phyloP scores from a whole-genome alignment of 768 basidiomycete species.

The Mycena leptocephala region DNA sequence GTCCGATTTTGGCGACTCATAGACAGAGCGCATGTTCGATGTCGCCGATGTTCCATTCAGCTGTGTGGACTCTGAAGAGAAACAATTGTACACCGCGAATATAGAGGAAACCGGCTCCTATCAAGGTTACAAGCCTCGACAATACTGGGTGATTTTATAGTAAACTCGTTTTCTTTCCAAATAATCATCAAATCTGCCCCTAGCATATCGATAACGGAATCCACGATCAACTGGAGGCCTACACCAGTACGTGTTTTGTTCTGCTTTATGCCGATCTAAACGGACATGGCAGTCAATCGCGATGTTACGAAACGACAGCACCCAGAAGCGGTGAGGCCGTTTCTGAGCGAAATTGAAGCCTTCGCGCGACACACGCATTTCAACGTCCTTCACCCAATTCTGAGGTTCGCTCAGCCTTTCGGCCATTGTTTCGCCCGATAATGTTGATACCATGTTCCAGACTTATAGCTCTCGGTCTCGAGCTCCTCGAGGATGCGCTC shows the following conservation, averaged over 20 bases:
- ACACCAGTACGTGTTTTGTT: conserved; percentile 63
- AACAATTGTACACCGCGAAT: conserved; percentile 55
- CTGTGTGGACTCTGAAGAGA: conserved; percentile 59
- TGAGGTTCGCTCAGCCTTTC: conserved; percentile 56
- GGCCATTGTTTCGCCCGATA: too few relatives aligned
- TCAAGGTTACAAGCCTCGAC: conserved; percentile 70
- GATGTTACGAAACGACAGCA: conserved; percentile 64
- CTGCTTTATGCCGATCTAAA: neutral
- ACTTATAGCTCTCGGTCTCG: conserved; percentile 66
- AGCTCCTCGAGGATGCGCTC: conserved; percentile 69
- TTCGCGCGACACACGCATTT: conserved; percentile 69
- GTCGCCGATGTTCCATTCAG: conserved; percentile 65
- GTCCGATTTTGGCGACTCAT: neutral
- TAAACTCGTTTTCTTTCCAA: neutral
- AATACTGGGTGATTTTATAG: conserved; percentile 68
- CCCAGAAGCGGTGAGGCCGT: conserved; percentile 65
- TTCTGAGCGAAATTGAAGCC: conserved; percentile 66
- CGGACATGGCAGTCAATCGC: conserved; percentile 61
- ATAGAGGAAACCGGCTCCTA: conserved; percentile 64
- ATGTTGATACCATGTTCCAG: conserved; percentile 32
- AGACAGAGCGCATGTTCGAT: conserved; percentile 66
- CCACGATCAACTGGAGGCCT: conserved; percentile 75
- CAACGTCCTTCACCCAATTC: conserved; percentile 64
- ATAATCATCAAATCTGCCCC: neutral
- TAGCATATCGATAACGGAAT: conserved; percentile 78